These are phyloP conservation scores for Cystobasidium onofrii DNA, from an alignment of 768 basidiomycete genomes.

Conservation along the genomic window DNA sequence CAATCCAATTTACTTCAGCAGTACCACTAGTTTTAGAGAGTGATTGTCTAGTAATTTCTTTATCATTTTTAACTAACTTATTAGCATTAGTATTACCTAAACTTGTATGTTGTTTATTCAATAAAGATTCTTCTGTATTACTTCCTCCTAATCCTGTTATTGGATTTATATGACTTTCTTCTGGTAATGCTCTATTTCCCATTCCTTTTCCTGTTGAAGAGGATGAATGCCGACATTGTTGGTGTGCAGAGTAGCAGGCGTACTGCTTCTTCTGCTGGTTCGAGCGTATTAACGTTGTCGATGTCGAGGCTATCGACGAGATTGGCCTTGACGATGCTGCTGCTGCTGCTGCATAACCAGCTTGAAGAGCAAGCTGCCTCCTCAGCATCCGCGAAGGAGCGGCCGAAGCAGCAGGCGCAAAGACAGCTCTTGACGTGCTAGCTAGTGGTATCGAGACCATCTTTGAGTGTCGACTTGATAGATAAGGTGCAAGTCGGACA, in stretches of 20 bases:
- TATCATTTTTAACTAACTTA: background rate
- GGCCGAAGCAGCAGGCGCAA: background rate
- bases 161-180: background rate
- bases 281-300: too few relatives aligned
- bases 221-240: background rate
- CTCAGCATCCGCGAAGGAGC: background rate
- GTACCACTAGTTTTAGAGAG: background rate
- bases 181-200: background rate
- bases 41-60: background rate
- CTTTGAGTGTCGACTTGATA: too few relatives aligned
- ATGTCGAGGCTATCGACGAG: background rate
- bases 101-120: background rate
- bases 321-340: background rate
- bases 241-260: too few relatives aligned
- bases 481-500: too few relatives aligned
- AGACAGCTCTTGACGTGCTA: constrained; percentile 7
- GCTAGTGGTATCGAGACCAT: background rate
- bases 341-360: background rate
- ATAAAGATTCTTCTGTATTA: background rate
- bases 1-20: background rate
- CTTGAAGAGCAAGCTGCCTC: background rate
- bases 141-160: background rate
- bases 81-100: background rate
- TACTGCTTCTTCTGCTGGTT: background rate
- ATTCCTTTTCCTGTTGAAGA: background rate